phyloP scores from a whole-genome alignment of 2,329 filamentous ascomycete genomes.

The Phialophora verrucosa region DNA sequence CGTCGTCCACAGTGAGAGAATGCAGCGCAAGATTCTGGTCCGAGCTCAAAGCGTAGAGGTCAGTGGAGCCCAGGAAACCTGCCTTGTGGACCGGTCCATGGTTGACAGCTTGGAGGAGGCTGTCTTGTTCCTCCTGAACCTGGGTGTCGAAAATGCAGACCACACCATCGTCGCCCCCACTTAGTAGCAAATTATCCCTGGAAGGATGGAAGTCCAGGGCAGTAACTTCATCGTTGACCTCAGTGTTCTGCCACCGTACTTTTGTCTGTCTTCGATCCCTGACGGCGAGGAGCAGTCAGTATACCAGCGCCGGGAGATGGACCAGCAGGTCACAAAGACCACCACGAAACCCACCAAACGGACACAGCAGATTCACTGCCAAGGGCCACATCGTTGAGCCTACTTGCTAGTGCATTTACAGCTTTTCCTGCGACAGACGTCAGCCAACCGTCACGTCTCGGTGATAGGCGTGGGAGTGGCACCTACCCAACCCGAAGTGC shows the following conservation, averaged over 20 bases:
- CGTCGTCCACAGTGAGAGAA: constrained; percentile 49
- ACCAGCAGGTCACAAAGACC: not conserved
- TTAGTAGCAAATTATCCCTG: constrained; percentile 60
- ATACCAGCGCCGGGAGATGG: not conserved
- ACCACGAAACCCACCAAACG: constrained; percentile 35
- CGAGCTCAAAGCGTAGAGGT: constrained; percentile 65
- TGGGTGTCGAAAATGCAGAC: constrained; percentile 66
- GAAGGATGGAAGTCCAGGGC: constrained; percentile 61
- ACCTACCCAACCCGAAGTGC: constrained; percentile 34
- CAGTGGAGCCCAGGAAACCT: constrained; percentile 60
- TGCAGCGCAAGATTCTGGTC: constrained; percentile 67
- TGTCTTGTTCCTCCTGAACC: constrained; percentile 65
- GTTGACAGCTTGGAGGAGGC: constrained; percentile 66
- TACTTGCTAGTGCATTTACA: constrained; percentile 34
- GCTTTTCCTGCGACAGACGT: constrained; percentile 28
- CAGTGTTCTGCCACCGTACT: constrained; percentile 42
- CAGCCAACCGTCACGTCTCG: not conserved
- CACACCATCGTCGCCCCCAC: constrained; percentile 67
- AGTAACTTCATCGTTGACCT: constrained; percentile 66
- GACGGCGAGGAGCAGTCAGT: not conserved
- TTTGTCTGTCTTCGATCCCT: constrained; percentile 48
- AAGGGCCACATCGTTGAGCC: constrained; percentile 33
- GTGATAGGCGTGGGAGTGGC: not conserved
- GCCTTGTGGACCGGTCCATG: constrained; percentile 67
- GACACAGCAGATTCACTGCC: constrained; percentile 38